Evolutionary conservation across 2,329 filamentous ascomycete genomes (phyloP), one percentile per base, ranked within the genome.

Genomic region (Thielaviopsis populi): DNA sequence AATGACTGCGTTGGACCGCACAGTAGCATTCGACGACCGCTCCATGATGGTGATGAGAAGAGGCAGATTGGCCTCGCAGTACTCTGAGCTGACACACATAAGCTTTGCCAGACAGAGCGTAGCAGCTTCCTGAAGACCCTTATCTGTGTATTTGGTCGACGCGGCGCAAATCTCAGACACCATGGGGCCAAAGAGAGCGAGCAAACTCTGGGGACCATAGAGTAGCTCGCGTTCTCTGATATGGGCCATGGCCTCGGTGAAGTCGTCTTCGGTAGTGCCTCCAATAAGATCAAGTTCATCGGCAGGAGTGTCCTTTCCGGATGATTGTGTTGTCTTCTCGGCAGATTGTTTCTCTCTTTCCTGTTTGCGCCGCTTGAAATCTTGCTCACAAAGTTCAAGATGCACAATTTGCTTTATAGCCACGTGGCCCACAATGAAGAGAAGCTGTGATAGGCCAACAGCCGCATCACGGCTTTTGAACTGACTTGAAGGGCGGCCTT

Each of bases 351-450:
- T 91, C 71, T 94, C 89, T 69, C 91, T 89, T 66, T 94, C 89
- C 48, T 89, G 87, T 78, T 99, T 99, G 68, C 92, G 83, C 63
- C 92, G 88, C 78, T 99, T 99, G 75, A 99, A 99, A 74, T 99
- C 94, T 60, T 94, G 84, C 72, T 99, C 94, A 72, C 91, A 96
- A n/a, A 97, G 80, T 70, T 99, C 94, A 11, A 99, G 82, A 72
- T 99, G 94, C 0, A 99, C 95, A 69, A 99, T 99, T 72, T 99
- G 95, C 76, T 99, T 99, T 72, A 99, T 94, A 15, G 94, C 94
- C 59, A 97, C 88, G 71, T 99, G 94, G 0, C 94, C 94, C 37
- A 97, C 92, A 42, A 96, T 87, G 72, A 97, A 97, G 0, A 99
- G 79, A 1, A 99, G 80, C 70, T 97, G 94, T 0, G 94, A 96